Evolutionary conservation across 202 grass and related monocot genomes (phyloP).

Genomic region (Setaria italica): DNA sequence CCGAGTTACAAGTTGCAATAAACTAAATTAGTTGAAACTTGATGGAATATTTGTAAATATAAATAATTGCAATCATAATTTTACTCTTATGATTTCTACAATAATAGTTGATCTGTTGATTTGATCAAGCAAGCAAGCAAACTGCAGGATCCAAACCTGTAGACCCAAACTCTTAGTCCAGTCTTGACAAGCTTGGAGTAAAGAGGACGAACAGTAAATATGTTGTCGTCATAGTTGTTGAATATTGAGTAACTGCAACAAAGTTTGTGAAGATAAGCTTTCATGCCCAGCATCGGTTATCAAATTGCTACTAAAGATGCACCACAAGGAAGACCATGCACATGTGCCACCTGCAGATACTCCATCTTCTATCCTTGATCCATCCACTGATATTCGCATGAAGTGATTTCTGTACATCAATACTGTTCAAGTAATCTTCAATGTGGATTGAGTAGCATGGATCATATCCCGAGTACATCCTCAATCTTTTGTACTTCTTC

Average conservation of each 20-base stretch:
- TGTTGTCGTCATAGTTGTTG: constrained; percentile 51
- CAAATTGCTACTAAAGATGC: background rate
- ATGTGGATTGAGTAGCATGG: constrained; percentile 74
- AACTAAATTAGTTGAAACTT: background rate
- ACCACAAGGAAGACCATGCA: constrained; percentile 12
- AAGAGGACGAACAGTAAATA: constrained; percentile 76
- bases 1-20: background rate
- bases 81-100: background rate
- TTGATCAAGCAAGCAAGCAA: constrained; percentile 4
- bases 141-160: constrained; percentile 65
- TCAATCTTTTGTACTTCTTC: constrained; percentile 54
- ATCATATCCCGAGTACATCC: constrained; percentile 71
- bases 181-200: constrained; percentile 83
- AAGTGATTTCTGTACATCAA: constrained; percentile 73
- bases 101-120: background rate
- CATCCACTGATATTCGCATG: constrained; percentile 70
- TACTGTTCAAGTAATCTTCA: constrained; percentile 77
- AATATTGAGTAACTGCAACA: constrained; percentile 67
- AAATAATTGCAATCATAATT: background rate
- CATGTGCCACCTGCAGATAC: constrained; percentile 64
- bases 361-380: constrained; percentile 69
- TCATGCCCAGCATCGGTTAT: background rate
- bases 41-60: background rate
- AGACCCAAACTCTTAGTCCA: constrained; percentile 82
- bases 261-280: constrained; percentile 18